phyloP scores from a whole-genome alignment of 805 yeast genomes.

The Sugiyamaella valdiviana region DNA sequence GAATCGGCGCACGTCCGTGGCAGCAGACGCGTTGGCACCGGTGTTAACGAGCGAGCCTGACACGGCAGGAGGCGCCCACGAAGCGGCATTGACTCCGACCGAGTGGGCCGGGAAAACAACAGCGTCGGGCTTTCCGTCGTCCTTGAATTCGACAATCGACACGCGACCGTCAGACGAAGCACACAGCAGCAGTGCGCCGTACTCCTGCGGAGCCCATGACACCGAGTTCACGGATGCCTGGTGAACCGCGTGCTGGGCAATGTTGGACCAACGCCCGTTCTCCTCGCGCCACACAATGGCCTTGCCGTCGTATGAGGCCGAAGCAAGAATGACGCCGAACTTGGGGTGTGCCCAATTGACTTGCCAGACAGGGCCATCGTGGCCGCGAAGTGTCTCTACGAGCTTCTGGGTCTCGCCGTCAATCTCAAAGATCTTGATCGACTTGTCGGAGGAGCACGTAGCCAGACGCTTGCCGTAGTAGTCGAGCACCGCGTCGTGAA shows the following conservation, averaged over 20 bases:
- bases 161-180: slow-evolving; percentile 91
- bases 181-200: slow-evolving; percentile 85
- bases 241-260: slow-evolving; percentile 82
- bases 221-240: slow-evolving; percentile 93
- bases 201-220: slow-evolving; percentile 96
- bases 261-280: slow-evolving; percentile 77
- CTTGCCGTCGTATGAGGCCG: slow-evolving; percentile 92
- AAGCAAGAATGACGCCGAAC: slow-evolving; percentile 89
- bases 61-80: slow-evolving; percentile 49
- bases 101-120: slow-evolving; percentile 73
- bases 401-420: slow-evolving; percentile 78
- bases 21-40: slow-evolving; percentile 90
- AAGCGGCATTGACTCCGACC: slow-evolving; percentile 88
- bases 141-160: slow-evolving; percentile 84
- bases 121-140: slow-evolving; percentile 63
- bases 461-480: slow-evolving; percentile 95
- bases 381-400: slow-evolving; percentile 81
- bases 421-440: slow-evolving; percentile 89
- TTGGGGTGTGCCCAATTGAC: slow-evolving; percentile 99
- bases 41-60: slow-evolving; percentile 61
- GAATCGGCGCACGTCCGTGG: slow-evolving; percentile 49
- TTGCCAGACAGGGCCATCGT: slow-evolving; percentile 99
- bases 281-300: slow-evolving; percentile 95
- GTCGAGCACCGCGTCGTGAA: slow-evolving; percentile 95
- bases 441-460: slow-evolving; percentile 91